Base-by-base conservation (phyloP, 768 basidiomycete genomes). In the Boletus insuetus region DNA sequence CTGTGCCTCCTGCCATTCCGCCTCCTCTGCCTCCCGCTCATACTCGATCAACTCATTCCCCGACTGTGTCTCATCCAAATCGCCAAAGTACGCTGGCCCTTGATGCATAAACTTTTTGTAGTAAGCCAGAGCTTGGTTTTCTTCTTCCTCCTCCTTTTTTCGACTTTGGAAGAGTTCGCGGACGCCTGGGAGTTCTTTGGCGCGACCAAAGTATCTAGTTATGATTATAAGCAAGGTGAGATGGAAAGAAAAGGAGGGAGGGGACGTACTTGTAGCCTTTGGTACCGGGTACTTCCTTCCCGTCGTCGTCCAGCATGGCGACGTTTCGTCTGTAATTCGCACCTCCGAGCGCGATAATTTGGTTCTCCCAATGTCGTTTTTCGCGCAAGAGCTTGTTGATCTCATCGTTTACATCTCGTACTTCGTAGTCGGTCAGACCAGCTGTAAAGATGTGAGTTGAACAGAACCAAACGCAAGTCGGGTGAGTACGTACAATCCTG, bases 291-390 rank as follows among this genome's bases (percentile, higher is more conserved):
- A 98, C 94, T 70, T 98, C 94, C 71, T 89, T 90, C 12, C 96
- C 95, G 63, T 96, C 94, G 55, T 93, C 93, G 67, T 96, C 93
- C 62, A 93, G 65, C 91, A 95, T 95, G 47, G 92, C 87, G 13
- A 94, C 90, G 67, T 94, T 97, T 49, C 96, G 78, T 64, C 92
- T 80, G 70, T 98, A 98, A 68, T 98, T 99, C 20, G 95, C 96
- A 58, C 96, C 96, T 44, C 95, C 95, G 2, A 98, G 77, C 7
- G 87, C 86, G n/a, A 98, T 88, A 48, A 98, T 97, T 70, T 97
- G 95, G 62, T 94, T 95, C 75, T 98, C 96, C 92, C 94, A 98
- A 72, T 98, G 95, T 41, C 89, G 74, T 70, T 98, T 98, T 74
- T 99, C 96, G 34, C 96, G 82, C 80, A 99, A 76, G 14, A 97